These are phyloP conservation scores for Suillus weaverae DNA, from an alignment of 768 basidiomycete species.

Conservation along the genomic window DNA sequence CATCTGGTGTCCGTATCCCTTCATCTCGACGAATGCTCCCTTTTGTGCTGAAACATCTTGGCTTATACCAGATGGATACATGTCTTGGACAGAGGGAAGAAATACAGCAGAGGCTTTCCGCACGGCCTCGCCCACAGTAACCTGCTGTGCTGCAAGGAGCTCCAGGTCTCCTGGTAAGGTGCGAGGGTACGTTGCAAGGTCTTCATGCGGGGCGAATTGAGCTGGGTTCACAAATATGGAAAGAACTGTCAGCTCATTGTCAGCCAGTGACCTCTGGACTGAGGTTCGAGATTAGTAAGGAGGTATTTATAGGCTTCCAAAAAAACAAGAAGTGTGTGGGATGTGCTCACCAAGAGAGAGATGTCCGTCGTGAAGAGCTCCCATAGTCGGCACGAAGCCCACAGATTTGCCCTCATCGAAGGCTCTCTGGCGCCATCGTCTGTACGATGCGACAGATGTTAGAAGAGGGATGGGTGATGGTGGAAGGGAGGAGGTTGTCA, in stretches of 20 bases:
- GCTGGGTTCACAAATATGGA: slow-evolving; percentile 99
- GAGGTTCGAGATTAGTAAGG: slow-evolving; percentile 9
- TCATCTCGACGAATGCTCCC: slow-evolving; percentile 91
- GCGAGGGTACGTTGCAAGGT: slow-evolving; percentile 87
- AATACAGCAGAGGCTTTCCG: slow-evolving; percentile 72
- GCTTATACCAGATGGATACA: slow-evolving; percentile 91
- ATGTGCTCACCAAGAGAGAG: slow-evolving; percentile 76
- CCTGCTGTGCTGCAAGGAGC: slow-evolving; percentile 45
- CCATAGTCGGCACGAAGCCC: slow-evolving; percentile 98
- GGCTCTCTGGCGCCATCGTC: slow-evolving; percentile 73
- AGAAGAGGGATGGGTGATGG: slow-evolving; percentile 47
- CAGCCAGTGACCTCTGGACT: slow-evolving; percentile 76
- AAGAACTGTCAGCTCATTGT: slow-evolving; percentile 85
- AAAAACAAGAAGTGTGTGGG: slow-evolving; percentile 3
- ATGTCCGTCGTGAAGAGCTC: slow-evolving; percentile 93
- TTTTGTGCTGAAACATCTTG: slow-evolving; percentile 73
- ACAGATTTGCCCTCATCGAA: slow-evolving; percentile 63
- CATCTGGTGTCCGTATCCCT: slow-evolving; percentile 90
- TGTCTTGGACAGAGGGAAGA: slow-evolving; percentile 72
- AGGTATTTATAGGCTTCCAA: not conserved
- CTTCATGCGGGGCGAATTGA: slow-evolving; percentile 96
- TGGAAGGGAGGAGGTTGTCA: slow-evolving; percentile 27
- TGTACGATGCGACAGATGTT: slow-evolving; percentile 57
- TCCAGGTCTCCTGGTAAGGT: slow-evolving; percentile 77
- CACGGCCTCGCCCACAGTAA: slow-evolving; percentile 27